Percentiles rank a stretch among this genome's conserved stretches.
phyloP scores from a whole-genome alignment of 495 filamentous ascomycete species.

The Xylaria telfairii region DNA sequence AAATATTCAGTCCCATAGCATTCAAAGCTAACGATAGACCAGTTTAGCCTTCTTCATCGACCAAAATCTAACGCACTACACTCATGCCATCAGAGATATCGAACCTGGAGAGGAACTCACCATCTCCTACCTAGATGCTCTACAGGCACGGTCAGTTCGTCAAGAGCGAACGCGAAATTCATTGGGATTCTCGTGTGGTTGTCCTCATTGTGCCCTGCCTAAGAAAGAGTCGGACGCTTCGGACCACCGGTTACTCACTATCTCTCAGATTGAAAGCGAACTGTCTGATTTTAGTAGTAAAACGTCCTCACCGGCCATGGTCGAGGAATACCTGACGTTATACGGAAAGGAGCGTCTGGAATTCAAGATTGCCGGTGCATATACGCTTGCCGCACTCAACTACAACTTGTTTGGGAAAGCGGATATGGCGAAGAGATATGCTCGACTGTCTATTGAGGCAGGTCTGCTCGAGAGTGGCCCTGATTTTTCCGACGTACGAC shows the following conservation, averaged over 20 bases:
- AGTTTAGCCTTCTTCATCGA: constrained; percentile 45
- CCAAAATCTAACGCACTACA: constrained; percentile 30
- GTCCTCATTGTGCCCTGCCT: constrained; percentile 9
- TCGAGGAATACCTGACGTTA: constrained; percentile 39
- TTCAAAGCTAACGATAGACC: background rate
- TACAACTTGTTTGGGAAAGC: constrained; percentile 44
- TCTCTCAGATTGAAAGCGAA: constrained; percentile 34
- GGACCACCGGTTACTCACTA: constrained; percentile 35
- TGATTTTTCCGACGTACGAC: constrained; percentile 32
- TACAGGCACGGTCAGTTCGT: constrained; percentile 32
- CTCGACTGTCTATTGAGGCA: constrained; percentile 38
- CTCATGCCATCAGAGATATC: constrained; percentile 39
- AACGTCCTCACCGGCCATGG: constrained; percentile 34
- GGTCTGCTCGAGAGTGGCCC: constrained; percentile 37
- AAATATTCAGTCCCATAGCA: background rate
- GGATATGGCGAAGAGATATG: constrained; percentile 36
- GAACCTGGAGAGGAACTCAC: constrained; percentile 42
- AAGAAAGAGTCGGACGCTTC: constrained; percentile 26
- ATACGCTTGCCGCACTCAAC: constrained; percentile 47
- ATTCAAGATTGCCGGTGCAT: constrained; percentile 37
- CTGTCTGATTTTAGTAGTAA: constrained; percentile 39
- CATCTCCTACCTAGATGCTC: constrained; percentile 39
- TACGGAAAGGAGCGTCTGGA: constrained; percentile 39
- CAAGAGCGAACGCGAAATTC: constrained; percentile 17
- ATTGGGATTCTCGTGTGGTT: constrained; percentile 20